A percentile compares a stretch with the other conserved stretches of the same genome.
Evolutionary conservation across 2,329 filamentous ascomycete genomes (phyloP).

Genomic region (Xylariaceae sp.): DNA sequence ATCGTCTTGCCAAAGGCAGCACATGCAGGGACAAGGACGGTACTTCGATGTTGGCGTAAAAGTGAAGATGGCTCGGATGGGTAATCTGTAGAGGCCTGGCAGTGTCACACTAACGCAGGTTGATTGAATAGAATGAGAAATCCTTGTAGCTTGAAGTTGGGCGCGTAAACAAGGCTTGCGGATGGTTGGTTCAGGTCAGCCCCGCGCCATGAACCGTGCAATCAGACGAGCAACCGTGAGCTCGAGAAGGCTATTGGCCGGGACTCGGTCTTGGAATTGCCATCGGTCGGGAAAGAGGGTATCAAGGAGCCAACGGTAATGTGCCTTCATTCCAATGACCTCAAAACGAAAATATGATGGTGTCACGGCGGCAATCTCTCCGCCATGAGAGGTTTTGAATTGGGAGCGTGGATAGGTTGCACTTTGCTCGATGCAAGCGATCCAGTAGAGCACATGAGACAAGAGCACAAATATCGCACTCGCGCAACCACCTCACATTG

Average conservation of each 20-base stretch:
- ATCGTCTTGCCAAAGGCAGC: constrained; percentile 7
- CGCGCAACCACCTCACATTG: no score
- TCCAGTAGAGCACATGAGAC: no score
- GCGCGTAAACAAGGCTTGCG: constrained; percentile 51
- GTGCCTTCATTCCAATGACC: constrained; percentile 1
- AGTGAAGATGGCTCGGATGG: constrained; percentile 20
- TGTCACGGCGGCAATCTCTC: no score
- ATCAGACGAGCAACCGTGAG: constrained; percentile 41
- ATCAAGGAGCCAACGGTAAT: not conserved
- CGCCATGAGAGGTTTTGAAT: no score
- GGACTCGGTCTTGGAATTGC: constrained; percentile 17
- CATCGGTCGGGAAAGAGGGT: constrained; percentile 9
- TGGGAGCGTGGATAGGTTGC: no score
- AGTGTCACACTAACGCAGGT: constrained; percentile 24
- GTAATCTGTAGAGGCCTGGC: constrained; percentile 21
- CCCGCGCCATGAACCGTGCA: constrained; percentile 41
- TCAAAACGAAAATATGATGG: constrained; percentile 4
- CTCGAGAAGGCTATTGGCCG: constrained; percentile 39
- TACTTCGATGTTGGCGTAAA: constrained; percentile 15
- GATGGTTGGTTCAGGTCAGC: constrained; percentile 41
- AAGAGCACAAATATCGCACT: no score
- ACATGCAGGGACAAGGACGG: constrained; percentile 17
- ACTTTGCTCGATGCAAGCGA: no score
- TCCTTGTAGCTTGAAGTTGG: constrained; percentile 39
- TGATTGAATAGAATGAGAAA: constrained; percentile 22